phyloP scores from a whole-genome alignment of 2,329 filamentous ascomycete species.

The Aaosphaeria pasadenensis region DNA sequence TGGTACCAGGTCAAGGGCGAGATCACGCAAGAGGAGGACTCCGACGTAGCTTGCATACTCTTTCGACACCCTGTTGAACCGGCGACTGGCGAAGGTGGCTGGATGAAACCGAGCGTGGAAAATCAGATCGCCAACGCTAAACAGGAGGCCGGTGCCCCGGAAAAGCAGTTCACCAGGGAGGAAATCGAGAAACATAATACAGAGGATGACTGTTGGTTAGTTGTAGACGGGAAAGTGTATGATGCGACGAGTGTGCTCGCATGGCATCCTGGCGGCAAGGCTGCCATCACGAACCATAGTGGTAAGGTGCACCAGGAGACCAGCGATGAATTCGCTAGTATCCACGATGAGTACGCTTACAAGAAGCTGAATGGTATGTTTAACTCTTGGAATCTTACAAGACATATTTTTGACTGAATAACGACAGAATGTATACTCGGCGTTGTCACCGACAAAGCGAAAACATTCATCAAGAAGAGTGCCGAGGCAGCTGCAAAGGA shows the following conservation, averaged over 20 bases:
- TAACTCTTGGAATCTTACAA: neutral
- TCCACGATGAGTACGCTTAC: constrained; percentile 52
- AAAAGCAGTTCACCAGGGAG: constrained; percentile 52
- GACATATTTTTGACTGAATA: constrained; percentile 1
- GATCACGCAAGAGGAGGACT: constrained; percentile 31
- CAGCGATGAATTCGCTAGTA: constrained; percentile 48
- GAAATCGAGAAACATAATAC: constrained; percentile 47
- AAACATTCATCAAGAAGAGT: constrained; percentile 46
- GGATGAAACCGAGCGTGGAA: constrained; percentile 51
- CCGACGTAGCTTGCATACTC: constrained; percentile 21
- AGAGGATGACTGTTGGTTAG: constrained; percentile 54
- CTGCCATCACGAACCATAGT: constrained; percentile 49
- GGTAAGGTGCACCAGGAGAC: constrained; percentile 50
- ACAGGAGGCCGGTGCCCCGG: constrained; percentile 43
- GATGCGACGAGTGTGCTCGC: constrained; percentile 61
- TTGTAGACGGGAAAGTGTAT: constrained; percentile 63
- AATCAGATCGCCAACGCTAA: constrained; percentile 45
- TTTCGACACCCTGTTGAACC: constrained; percentile 37
- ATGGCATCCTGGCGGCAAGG: constrained; percentile 57
- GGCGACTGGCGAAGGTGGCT: constrained; percentile 46
- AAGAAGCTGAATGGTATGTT: constrained; percentile 42
- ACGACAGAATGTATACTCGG: constrained; percentile 49
- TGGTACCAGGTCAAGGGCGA: constrained; percentile 48
- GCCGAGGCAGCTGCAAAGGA: constrained; percentile 42
- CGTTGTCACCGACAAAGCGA: constrained; percentile 48